A percentile compares a stretch with the other conserved stretches of the same genome.
These are phyloP conservation scores for Diaporthe vaccinii DNA, from an alignment of 2,329 filamentous ascomycete genomes.

Conservation along the genomic window DNA sequence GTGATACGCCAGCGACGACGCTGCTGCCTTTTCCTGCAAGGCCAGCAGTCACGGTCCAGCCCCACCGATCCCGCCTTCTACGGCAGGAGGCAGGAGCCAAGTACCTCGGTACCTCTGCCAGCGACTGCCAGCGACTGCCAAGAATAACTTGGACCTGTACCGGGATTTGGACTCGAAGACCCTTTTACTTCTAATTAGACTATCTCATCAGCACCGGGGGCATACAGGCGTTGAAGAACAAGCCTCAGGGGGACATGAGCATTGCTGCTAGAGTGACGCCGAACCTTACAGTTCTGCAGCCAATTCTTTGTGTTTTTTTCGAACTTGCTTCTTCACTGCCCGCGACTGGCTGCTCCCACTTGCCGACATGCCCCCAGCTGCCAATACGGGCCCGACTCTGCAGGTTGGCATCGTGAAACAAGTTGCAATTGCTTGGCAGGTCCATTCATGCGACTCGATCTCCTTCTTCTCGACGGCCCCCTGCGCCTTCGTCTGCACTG, in stretches of 20 bases:
- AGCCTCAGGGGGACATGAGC: neutral
- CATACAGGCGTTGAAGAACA: neutral
- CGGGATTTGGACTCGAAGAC: neutral
- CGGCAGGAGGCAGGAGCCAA: neutral
- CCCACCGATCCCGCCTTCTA: neutral
- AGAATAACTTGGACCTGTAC: neutral
- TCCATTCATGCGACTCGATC: conserved; percentile 21
- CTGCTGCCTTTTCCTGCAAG: neutral
- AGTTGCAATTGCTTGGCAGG: conserved; percentile 15
- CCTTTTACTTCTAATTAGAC: neutral
- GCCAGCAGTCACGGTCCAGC: neutral
- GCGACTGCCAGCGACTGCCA: neutral
- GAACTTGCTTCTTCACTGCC: conserved; percentile 6
- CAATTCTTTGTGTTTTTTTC: neutral
- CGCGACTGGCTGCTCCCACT: conserved; percentile 10
- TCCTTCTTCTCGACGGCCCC: neutral
- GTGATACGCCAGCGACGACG: neutral
- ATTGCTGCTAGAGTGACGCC: neutral
- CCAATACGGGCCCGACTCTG: conserved; percentile 23
- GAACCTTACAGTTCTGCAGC: neutral
- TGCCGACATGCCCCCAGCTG: conserved; percentile 3
- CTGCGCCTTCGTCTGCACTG: neutral
- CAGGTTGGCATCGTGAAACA: conserved; percentile 22
- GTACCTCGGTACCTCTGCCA: conserved; percentile 3
- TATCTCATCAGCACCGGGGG: neutral